phyloP scores from a whole-genome alignment of 305 asterid genomes.

The Fraxinus latifolia region DNA sequence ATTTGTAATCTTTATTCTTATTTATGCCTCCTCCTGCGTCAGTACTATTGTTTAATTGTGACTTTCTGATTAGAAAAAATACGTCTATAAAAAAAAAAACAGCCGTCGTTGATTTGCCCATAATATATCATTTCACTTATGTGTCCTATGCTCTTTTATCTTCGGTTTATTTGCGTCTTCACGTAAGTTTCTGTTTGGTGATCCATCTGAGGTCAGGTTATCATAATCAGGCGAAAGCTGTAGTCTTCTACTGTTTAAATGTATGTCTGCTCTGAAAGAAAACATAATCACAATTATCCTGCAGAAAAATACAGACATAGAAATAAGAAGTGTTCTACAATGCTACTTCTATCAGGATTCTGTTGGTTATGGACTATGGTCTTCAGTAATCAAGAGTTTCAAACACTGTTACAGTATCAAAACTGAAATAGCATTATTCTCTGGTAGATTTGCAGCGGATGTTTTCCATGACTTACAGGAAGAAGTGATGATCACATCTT shows the following conservation, averaged over 20 bases:
- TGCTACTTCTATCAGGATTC: conserved; percentile 5
- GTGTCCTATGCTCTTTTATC: neutral
- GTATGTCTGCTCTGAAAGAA: neutral
- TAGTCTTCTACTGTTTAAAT: neutral
- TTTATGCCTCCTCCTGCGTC: neutral
- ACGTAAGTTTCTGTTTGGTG: neutral
- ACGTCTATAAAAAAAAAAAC: neutral
- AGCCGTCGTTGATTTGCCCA: neutral
- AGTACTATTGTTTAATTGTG: neutral
- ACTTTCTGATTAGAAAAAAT: neutral
- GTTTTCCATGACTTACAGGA: conserved; percentile 93
- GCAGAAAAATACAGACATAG: neutral
- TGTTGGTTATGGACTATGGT: conserved; percentile 1
- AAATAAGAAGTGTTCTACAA: neutral
- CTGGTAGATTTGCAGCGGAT: conserved; percentile 87
- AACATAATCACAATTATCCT: neutral
- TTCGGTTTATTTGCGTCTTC: neutral
- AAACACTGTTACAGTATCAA: neutral
- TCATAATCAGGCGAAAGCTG: neutral
- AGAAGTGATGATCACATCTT: conserved; percentile 66
- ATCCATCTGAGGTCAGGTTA: neutral
- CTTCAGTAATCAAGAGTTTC: conserved; percentile 8
- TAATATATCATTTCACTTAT: neutral
- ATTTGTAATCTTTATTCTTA: neutral
- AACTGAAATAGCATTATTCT: conserved; percentile 7